phyloP scores from a whole-genome alignment of 805 yeast species.

The Monosporozyma siamensis region DNA sequence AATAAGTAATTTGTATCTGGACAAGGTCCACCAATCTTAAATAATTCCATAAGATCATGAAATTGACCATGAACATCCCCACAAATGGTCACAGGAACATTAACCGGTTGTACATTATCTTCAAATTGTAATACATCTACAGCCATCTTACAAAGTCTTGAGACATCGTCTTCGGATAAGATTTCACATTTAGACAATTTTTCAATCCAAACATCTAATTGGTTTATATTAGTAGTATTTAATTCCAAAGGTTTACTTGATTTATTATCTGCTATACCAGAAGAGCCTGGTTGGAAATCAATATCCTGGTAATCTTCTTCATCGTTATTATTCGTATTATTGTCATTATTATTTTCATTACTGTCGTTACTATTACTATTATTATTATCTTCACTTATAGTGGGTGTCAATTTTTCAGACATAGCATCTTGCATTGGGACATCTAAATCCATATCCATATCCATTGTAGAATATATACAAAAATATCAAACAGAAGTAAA shows the following conservation, averaged over 20 bases:
- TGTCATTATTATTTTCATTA: conserved; percentile 5
- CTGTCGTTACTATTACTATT: conserved; percentile 1
- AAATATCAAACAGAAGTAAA: no score
- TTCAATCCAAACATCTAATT: conserved; percentile 83
- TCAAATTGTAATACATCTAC: conserved; percentile 84
- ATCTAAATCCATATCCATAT: conserved; percentile 71
- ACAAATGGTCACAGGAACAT: conserved; percentile 92
- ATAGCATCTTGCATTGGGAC: conserved; percentile 77
- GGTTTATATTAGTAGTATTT: conserved; percentile 43
- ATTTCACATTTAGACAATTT: conserved; percentile 73
- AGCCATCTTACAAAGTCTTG: conserved; percentile 78
- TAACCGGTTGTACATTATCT: conserved; percentile 91
- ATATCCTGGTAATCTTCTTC: conserved; percentile 19
- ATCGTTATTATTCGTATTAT: conserved; percentile 14
- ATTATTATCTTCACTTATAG: conserved; percentile 23
- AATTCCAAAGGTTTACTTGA: conserved; percentile 34
- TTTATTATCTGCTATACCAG: conserved; percentile 33
- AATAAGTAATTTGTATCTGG: conserved; percentile 86
- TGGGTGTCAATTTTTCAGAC: conserved; percentile 32
- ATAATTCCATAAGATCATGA: conserved; percentile 87
- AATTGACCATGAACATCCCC: conserved; percentile 97
- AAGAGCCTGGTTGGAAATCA: conserved; percentile 27
- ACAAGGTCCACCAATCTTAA: conserved; percentile 88
- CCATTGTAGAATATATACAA: conserved; percentile 7
- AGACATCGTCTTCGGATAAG: conserved; percentile 69